These are phyloP conservation scores for Syzygium malaccense DNA, from an alignment of 441 rosid species.

Conservation along the genomic window DNA sequence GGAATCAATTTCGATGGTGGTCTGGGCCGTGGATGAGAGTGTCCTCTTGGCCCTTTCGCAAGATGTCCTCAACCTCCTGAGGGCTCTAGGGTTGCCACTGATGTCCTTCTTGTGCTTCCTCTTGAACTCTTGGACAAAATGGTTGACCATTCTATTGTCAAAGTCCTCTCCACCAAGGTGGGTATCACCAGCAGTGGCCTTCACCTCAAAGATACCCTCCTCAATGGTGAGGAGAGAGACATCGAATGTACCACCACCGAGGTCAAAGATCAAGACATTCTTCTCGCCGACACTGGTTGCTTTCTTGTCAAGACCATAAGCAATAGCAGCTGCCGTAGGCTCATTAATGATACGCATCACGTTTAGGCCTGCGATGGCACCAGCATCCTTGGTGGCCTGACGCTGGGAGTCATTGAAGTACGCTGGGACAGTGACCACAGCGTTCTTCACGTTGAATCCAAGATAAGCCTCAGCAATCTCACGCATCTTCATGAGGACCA, in stretches of 20 bases:
- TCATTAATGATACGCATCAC: background rate
- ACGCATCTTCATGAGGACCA: background rate
- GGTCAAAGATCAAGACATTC: background rate
- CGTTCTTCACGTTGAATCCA: background rate
- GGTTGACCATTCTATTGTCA: constrained; percentile 72
- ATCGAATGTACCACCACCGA: background rate
- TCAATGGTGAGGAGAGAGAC: background rate
- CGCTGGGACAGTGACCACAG: background rate
- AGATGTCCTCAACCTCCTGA: constrained; percentile 55
- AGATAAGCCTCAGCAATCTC: background rate
- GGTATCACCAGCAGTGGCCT: background rate
- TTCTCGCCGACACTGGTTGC: background rate
- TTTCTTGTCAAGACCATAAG: background rate
- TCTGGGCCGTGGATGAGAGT: constrained; percentile 49
- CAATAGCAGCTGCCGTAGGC: background rate
- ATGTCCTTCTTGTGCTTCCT: constrained; percentile 74
- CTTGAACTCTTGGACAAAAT: constrained; percentile 68
- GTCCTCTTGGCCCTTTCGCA: constrained; percentile 53
- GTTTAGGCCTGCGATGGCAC: background rate
- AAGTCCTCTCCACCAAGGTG: constrained; percentile 8
- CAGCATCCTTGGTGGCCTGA: background rate
- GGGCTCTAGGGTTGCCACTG: constrained; percentile 58
- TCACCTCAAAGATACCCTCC: background rate
- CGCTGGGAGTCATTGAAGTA: background rate
- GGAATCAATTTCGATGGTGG: constrained; percentile 63